Evolutionary conservation across 371 early-diverging fungal species (phyloP), one percentile per base, ranked within the genome.

Genomic region (Saksenaea oblongispora): DNA sequence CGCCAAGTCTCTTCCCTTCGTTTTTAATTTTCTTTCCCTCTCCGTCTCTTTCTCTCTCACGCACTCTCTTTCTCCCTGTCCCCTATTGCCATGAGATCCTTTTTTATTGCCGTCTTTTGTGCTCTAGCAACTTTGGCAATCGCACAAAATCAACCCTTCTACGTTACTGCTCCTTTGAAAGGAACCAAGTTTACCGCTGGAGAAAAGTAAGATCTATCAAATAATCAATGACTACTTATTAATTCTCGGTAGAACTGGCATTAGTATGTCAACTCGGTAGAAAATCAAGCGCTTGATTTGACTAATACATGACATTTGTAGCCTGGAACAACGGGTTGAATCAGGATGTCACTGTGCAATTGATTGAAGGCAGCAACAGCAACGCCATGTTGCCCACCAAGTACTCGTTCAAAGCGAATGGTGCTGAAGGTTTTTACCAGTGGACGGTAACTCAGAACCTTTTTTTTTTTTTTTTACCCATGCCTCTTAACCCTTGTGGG

Each of bases 241-340:
- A 47, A 18, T 22, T 17, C 31, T 31, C 31, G 31, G 22, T 47
- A 47, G 51, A 17, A 22, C 51, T 22, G 51, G 9, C 4, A 47
- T 47, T 8, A 47, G 51, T 47, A 10, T 22, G 51, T 47, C 10
- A 10, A 41, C 17, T 22, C 31, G 2, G 22, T 10, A 47, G 22
- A 47, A 26, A 22, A 8, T n/a, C n/a, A 17, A 22, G 7, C 14
- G 18, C 18, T 22, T 22, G 51, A 18, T 5, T 4, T 47, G n/a
- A 47, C 51, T 47, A 47, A 47, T 22, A 22, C 22, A 1, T 22
- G 22, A 22, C 22, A 3, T 17, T n/a, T 54, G 18, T 61, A 66
- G 66, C 14, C 13, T 66, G 66, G 66, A 44, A 47, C n/a, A 66
- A 66, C 37, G 66, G 66, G 17, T 13, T 66, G 10, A 47, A 66